Base-by-base conservation (phyloP, 768 basidiomycete species). In the Rhodotorula toruloides region DNA sequence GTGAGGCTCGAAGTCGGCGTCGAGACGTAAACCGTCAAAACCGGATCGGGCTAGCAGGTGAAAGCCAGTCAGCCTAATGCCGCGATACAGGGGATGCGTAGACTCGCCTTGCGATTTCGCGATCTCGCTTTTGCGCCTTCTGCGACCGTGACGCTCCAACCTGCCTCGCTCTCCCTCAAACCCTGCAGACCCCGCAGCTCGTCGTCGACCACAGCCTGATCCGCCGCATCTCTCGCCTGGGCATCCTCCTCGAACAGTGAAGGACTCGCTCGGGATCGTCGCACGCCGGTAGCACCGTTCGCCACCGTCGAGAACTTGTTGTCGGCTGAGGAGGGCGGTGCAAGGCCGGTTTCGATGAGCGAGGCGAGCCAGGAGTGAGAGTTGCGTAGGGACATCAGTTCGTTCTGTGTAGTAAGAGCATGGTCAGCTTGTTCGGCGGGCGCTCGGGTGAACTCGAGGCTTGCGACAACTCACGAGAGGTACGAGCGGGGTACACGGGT, bases 1-100 rank as follows among this genome's bases (percentile, higher is more conserved):
- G 91, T 93, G 55, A 91, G 82, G 80, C 90, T 89, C 79, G 91
- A 89, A 31, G 88, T 92, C 36, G 90, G 87, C 29, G 91, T 91
- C 90, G 79, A 47, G 29, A 50, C 61, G 49, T 64, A 71, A 1
- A 70, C 42, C 13, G 71, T 67, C n/a, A 61, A 29, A 42, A 42
- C 74, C 77, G 77, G 72, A 67, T 71, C 63, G 22, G 67, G 61
- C 61, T 68, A n/a, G 56, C 12, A 25, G 19, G 17, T 5, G 16
- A 4, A 2, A 14, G 10, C 12, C 16, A 10, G 40, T 19, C 29
- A 54, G 46, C 11, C 14, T 4, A 52, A 34, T 25, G 49, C 37
- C 34, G 17, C 6, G 12, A 37, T 19, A 40, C 25, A 42, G 42
- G n/a, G 12, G 32, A 31, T 44, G 42, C 68, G 56, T 54, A 59